Conservation (phyloP, 1,284 basidiomycete species). For the Marasmius sp. region DNA sequence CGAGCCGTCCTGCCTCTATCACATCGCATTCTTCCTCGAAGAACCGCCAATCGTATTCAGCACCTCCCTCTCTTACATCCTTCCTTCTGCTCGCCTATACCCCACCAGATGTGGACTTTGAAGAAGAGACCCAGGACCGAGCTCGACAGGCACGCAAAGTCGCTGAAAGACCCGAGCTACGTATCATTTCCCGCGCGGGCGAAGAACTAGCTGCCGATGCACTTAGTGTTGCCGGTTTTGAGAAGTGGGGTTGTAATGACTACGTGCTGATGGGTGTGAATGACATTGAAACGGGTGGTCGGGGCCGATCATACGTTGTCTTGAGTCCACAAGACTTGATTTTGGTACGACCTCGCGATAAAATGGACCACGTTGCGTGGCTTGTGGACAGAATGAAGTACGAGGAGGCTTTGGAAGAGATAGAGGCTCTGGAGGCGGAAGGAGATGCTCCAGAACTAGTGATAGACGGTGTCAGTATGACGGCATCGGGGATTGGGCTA, state of each 20-base stretch:
- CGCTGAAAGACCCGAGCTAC: conserved; percentile 88
- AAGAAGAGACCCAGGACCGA: conserved; percentile 66
- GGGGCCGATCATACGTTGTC: conserved; percentile 67
- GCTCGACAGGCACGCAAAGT: conserved; percentile 75
- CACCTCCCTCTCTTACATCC: conserved; percentile 47
- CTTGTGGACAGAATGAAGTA: conserved; percentile 84
- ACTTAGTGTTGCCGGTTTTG: conserved; percentile 76
- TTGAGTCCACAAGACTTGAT: conserved; percentile 87
- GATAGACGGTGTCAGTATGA: conserved; percentile 41
- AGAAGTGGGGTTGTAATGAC: conserved; percentile 91
- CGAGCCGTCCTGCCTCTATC: conserved; percentile 12
- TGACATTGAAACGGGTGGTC: conserved; percentile 29
- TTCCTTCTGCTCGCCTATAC: conserved; percentile 87
- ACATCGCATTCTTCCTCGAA: conserved; percentile 20
- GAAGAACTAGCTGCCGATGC: conserved; percentile 91
- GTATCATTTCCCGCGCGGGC: conserved; percentile 86
- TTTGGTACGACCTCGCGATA: conserved; percentile 83
- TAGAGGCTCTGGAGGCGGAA: conserved; percentile 33
- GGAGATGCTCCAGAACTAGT: conserved; percentile 10
- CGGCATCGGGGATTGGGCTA: conserved; percentile 78
- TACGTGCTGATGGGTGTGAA: conserved; percentile 67
- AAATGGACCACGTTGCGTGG: conserved; percentile 91
- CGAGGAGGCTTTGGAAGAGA: conserved; percentile 87
- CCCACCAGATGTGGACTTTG: conserved; percentile 60
- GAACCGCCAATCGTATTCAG: conserved; percentile 6